Evolutionary conservation across 345 rosid genomes (phyloP).

Genomic region (Hibiscus syriacus): DNA sequence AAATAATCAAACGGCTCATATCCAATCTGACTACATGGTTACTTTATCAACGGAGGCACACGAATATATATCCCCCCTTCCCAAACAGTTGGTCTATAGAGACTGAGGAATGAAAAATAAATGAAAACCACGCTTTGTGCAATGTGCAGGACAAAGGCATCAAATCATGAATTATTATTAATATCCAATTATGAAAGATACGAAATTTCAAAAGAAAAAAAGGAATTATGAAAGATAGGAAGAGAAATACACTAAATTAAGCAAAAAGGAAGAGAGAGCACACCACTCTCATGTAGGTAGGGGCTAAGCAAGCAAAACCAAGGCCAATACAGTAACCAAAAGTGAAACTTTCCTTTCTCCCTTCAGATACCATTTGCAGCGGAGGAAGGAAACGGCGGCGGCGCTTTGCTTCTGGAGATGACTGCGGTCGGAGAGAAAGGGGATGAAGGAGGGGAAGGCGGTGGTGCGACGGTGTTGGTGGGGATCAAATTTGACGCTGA

Average conservation of each 20-base stretch:
- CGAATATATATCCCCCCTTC: background rate
- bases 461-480: conserved; percentile 46
- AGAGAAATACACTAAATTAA: background rate
- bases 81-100: too few species aligned
- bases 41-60: background rate
- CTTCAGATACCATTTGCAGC: too few species aligned
- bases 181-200: background rate
- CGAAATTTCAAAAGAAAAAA: too few species aligned
- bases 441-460: conserved; percentile 10
- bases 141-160: background rate
- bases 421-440: conserved; percentile 22
- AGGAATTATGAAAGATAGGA: too few species aligned
- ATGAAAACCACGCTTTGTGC: background rate
- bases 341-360: background rate
- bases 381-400: background rate
- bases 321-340: background rate
- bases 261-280: too few species aligned
- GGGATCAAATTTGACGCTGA: conserved; percentile 68
- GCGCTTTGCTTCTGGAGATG: conserved; percentile 19
- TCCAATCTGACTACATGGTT: background rate
- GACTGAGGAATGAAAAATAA: background rate
- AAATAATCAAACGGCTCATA: background rate
- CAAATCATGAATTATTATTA: background rate
- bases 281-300: too few species aligned
- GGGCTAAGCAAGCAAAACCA: background rate